Percentiles rank a stretch among this genome's conserved stretches.
Conservation (phyloP, 1,284 basidiomycete species). For the Cutaneotrichosporon cyanovorans region DNA sequence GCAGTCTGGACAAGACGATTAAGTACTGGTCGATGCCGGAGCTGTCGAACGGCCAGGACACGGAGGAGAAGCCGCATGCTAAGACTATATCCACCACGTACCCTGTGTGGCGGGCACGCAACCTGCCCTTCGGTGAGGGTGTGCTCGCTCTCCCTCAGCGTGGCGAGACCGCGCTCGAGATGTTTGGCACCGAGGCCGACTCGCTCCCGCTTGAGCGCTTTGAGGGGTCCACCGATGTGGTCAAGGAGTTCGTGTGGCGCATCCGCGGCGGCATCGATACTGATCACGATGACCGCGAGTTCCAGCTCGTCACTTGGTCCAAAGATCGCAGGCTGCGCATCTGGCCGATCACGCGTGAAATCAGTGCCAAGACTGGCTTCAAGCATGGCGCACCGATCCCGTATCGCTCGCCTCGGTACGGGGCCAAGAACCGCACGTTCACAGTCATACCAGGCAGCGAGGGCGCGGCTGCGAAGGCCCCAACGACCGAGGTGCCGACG, state of each 20-base stretch:
- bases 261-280: conserved; percentile 51
- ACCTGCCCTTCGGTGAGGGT: conserved; percentile 86
- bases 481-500: background rate
- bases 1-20: conserved; percentile 84
- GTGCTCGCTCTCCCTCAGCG: conserved; percentile 84
- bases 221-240: conserved; percentile 83
- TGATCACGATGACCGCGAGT: conserved; percentile 59
- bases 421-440: conserved; percentile 42
- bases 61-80: conserved; percentile 28
- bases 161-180: conserved; percentile 73
- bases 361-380: conserved; percentile 47
- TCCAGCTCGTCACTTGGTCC: conserved; percentile 94
- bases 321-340: conserved; percentile 87
- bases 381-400: conserved; percentile 49
- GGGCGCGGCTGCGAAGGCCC: background rate
- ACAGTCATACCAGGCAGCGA: conserved; percentile 19
- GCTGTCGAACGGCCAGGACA: conserved; percentile 15
- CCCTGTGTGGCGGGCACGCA: conserved; percentile 88
- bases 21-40: conserved; percentile 64
- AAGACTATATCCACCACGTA: conserved; percentile 66
- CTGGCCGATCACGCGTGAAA: conserved; percentile 74
- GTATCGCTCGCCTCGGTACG: conserved; percentile 49
- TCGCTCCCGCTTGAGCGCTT: conserved; percentile 57
- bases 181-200: conserved; percentile 54
- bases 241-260: conserved; percentile 98